Evolutionary conservation across 164 flowering plant species (phyloP).

Genomic region (Magnolia officinalis): DNA sequence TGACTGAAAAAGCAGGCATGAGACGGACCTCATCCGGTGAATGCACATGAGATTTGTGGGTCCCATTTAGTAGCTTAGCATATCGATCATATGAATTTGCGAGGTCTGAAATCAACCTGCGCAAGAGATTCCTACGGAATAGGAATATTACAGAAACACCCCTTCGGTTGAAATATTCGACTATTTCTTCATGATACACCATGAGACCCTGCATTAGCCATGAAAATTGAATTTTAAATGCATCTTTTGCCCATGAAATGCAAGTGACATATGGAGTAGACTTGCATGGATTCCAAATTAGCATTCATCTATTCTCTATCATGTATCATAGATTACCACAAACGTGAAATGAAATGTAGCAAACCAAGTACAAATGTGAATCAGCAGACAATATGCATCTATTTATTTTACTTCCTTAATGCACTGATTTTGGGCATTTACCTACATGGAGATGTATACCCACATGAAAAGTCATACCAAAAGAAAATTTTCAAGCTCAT

Average conservation of each 20-base stretch:
- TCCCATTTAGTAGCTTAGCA: slow-evolving; percentile 56
- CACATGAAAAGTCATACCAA: too few species aligned
- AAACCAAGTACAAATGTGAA: too few species aligned
- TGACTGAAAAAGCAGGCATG: not conserved
- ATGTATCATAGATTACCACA: too few species aligned
- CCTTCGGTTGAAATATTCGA: slow-evolving; percentile 32
- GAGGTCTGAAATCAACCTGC: slow-evolving; percentile 53
- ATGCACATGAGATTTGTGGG: slow-evolving; percentile 74
- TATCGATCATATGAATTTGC: slow-evolving; percentile 56
- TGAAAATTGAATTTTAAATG: not conserved
- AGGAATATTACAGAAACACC: slow-evolving; percentile 54
- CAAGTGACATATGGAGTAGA: too few species aligned
- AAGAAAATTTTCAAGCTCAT: too few species aligned
- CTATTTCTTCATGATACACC: slow-evolving; percentile 33
- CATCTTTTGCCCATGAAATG: not conserved
- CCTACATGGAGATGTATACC: too few species aligned
- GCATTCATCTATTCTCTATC: too few species aligned
- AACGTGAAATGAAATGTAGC: too few species aligned
- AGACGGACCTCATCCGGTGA: slow-evolving; percentile 43
- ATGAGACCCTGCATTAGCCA: slow-evolving; percentile 35
- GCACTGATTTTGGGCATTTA: too few species aligned
- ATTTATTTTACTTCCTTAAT: too few species aligned
- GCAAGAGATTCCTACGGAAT: slow-evolving; percentile 53
- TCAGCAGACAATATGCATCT: too few species aligned
- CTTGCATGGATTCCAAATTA: too few species aligned